phyloP scores from a whole-genome alignment of 768 basidiomycete genomes.

The Lactarius tabidus region DNA sequence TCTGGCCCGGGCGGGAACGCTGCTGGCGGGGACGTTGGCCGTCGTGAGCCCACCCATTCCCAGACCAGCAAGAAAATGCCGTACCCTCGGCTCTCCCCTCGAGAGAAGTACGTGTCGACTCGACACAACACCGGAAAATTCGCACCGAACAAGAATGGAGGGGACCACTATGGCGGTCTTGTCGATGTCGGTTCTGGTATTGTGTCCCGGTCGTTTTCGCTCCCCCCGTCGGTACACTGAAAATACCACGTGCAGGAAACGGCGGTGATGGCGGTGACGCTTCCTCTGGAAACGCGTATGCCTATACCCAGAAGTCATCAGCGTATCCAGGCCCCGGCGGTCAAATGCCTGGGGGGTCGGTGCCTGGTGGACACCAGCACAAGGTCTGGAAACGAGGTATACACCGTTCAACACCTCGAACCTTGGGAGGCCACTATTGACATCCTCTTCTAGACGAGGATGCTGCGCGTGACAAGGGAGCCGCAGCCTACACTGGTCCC shows the following conservation, averaged over 20 bases:
- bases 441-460: not conserved
- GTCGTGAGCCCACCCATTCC: conserved; percentile 3
- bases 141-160: not conserved
- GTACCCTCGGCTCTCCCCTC: not conserved
- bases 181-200: conserved; percentile 11
- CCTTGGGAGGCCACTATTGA: not conserved
- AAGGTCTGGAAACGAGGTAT: conserved; percentile 5
- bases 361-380: not conserved
- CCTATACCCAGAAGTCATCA: not conserved
- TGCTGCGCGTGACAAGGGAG: not conserved
- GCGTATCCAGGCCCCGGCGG: conserved; percentile 11
- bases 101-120: not conserved
- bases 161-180: not conserved
- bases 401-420: not conserved
- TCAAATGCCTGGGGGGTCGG: conserved; percentile 6
- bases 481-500: conserved; percentile 10
- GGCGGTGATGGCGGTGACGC: conserved; percentile 18
- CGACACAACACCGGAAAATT: not conserved
- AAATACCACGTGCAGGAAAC: conserved; percentile 1
- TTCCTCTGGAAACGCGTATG: conserved; percentile 10
- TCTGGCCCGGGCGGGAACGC: conserved; percentile 19
- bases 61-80: not conserved
- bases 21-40: conserved; percentile 7
- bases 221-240: not conserved
- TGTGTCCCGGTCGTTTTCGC: not conserved